Conservation (phyloP, 164 flowering plant species). For the Nymphaea colorata region DNA sequence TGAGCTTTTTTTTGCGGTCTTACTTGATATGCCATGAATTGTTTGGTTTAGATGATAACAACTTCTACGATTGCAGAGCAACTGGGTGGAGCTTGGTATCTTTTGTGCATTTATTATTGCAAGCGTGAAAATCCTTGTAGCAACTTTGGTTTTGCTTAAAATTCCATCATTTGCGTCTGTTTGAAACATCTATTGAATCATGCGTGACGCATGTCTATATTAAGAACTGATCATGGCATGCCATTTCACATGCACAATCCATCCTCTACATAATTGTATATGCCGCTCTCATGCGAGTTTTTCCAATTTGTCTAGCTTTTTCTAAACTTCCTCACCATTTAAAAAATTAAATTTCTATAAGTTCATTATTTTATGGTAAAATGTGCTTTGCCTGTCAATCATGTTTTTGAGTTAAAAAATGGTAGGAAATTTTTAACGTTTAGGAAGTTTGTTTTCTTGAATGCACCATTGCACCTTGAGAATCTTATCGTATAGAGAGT, state of each 20-base stretch:
- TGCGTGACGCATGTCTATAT: conserved; percentile 41
- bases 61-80: conserved; percentile 47
- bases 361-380: no score
- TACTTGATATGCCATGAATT: background rate
- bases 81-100: conserved; percentile 61
- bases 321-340: no score
- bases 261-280: conserved; percentile 36
- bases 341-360: no score
- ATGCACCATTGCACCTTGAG: no score
- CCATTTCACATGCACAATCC: conserved; percentile 83
- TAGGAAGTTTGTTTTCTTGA: no score
- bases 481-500: no score
- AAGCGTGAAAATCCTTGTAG: conserved; percentile 75
- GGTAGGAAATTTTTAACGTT: no score
- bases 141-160: conserved; percentile 49
- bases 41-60: background rate
- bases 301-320: background rate
- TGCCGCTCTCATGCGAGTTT: conserved; percentile 37
- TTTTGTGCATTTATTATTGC: conserved; percentile 41
- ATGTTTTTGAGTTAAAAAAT: no score
- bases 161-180: conserved; percentile 36
- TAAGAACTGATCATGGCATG: conserved; percentile 70
- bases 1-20: no score
- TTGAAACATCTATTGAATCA: conserved; percentile 67
- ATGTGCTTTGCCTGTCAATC: no score